Evolutionary conservation across 164 flowering plant genomes (phyloP).

Genomic region (Akebia trifoliata): DNA sequence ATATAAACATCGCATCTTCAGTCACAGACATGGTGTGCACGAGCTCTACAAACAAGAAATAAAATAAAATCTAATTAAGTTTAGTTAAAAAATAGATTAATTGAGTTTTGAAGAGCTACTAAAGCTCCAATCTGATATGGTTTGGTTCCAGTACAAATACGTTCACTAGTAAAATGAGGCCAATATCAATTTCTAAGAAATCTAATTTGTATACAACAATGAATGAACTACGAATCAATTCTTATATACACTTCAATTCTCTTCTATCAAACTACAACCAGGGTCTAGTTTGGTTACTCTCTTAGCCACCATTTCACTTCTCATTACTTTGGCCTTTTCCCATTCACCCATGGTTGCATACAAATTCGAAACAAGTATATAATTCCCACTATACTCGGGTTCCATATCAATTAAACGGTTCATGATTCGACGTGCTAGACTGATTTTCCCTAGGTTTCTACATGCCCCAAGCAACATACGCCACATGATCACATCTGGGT

Average conservation of each 20-base stretch:
- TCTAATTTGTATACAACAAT: too few species aligned
- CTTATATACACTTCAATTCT: conserved; percentile 1
- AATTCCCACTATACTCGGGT: conserved; percentile 23
- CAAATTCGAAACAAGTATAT: conserved; percentile 25
- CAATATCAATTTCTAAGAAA: too few species aligned
- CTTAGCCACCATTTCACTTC: conserved; percentile 22
- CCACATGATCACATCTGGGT: conserved; percentile 29
- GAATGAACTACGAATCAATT: not conserved
- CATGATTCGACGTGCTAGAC: conserved; percentile 18
- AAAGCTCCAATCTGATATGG: too few species aligned
- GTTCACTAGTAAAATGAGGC: too few species aligned
- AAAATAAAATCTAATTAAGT: too few species aligned
- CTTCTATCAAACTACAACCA: conserved; percentile 16
- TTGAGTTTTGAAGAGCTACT: too few species aligned
- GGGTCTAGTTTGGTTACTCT: conserved; percentile 19
- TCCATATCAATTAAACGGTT: conserved; percentile 15
- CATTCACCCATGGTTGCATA: conserved; percentile 27
- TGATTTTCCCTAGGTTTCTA: conserved; percentile 16
- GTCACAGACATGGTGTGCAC: too few species aligned
- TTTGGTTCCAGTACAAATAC: too few species aligned
- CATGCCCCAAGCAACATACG: conserved; percentile 32
- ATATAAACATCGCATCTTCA: too few species aligned
- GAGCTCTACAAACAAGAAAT: too few species aligned
- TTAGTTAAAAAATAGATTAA: too few species aligned
- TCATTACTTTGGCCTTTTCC: conserved; percentile 23